Percentiles rank a stretch among this genome's conserved stretches.
These are phyloP conservation scores for Backusella circina DNA, from an alignment of 192 early-diverging fungal species.

Conservation along the genomic window DNA sequence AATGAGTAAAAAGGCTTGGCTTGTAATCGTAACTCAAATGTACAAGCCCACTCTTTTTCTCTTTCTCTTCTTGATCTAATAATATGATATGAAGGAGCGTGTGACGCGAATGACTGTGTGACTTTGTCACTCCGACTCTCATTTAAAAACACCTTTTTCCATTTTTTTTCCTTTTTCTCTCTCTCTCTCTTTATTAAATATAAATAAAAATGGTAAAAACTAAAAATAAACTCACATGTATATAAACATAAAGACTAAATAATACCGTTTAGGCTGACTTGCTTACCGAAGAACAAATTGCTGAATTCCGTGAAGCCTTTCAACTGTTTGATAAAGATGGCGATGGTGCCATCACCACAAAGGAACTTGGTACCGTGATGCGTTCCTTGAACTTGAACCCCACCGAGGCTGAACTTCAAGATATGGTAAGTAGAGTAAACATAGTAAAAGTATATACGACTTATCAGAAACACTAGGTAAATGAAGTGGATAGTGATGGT, in stretches of 20 bases:
- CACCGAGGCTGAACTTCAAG: conserved; percentile 88
- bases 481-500: conserved; percentile 91
- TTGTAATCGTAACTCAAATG: too few species aligned
- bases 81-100: too few species aligned
- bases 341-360: conserved; percentile 87
- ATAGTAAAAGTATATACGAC: not conserved
- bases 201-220: not conserved
- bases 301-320: conserved; percentile 80
- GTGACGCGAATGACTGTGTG: too few species aligned
- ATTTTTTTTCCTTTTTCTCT: too few species aligned
- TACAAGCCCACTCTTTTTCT: too few species aligned
- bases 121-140: too few species aligned
- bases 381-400: conserved; percentile 90
- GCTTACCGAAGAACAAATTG: conserved; percentile 84
- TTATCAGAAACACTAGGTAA: conserved; percentile 43
- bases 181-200: not conserved
- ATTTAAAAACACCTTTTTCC: too few species aligned
- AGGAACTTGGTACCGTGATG: conserved; percentile 92
- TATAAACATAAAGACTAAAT: not conserved
- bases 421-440: conserved; percentile 53
- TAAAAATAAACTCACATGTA: not conserved
- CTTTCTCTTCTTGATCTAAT: too few species aligned
- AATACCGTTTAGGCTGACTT: conserved; percentile 64
- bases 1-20: too few species aligned
- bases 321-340: conserved; percentile 91